Evolutionary conservation across 768 basidiomycete genomes (phyloP).

Genomic region (Trametes meyenii): DNA sequence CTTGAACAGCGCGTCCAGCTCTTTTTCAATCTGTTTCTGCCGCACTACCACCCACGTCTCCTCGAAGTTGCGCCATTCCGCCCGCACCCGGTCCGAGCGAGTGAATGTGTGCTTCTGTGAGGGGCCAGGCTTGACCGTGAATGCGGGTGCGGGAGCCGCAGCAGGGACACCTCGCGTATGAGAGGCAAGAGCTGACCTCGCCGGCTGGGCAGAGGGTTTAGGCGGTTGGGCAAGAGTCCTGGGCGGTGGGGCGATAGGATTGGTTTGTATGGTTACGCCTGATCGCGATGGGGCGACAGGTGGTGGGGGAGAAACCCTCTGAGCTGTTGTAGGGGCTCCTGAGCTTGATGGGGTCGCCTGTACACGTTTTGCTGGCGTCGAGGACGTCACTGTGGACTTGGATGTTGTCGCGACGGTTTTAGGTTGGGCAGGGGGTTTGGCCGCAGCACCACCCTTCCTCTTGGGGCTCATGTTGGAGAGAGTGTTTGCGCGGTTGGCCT

Average conservation of each 20-base stretch:
- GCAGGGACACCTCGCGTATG: neutral
- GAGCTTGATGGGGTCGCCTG: neutral
- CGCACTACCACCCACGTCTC: slow-evolving; percentile 11
- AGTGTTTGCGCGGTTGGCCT: slow-evolving; percentile 8
- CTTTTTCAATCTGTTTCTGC: slow-evolving; percentile 10
- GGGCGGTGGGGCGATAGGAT: slow-evolving; percentile 10
- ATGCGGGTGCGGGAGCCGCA: neutral
- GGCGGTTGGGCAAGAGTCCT: slow-evolving; percentile 8
- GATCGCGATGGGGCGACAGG: slow-evolving; percentile 4
- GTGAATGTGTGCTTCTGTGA: slow-evolving; percentile 14
- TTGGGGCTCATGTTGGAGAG: slow-evolving; percentile 21
- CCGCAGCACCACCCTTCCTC: slow-evolving; percentile 10
- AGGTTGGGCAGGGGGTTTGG: slow-evolving; percentile 21
- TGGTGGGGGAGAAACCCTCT: slow-evolving; percentile 17
- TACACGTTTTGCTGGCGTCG: neutral
- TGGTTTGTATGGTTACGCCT: slow-evolving; percentile 4
- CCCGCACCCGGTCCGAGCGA: slow-evolving; percentile 19
- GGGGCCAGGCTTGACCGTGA: neutral
- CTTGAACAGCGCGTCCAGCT: slow-evolving; percentile 11
- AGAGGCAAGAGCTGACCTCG: slow-evolving; percentile 6
- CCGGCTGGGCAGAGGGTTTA: slow-evolving; percentile 12
- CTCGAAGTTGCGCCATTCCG: slow-evolving; percentile 16
- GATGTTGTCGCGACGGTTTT: slow-evolving; percentile 14
- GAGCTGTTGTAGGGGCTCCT: neutral
- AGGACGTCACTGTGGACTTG: slow-evolving; percentile 1